Evolutionary conservation across 352 stramenopile species (phyloP), one percentile per base, ranked within the genome.

Genomic region (Blastocystis sp.): DNA sequence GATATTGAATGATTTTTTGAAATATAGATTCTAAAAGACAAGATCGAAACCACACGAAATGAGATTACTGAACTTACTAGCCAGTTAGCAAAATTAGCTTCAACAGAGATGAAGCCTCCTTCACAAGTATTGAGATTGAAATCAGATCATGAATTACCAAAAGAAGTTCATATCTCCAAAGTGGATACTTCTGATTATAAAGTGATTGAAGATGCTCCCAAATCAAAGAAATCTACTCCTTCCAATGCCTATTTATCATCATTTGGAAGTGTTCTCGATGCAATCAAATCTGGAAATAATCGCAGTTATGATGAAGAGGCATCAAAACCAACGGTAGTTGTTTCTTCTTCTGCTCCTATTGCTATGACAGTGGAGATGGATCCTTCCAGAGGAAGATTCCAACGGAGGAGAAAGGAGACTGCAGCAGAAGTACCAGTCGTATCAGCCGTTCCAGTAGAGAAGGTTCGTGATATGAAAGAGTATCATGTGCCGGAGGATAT

Each of bases 401-500:
- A 66, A 42, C 46, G n/a, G 43, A 27, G 71, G 1, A 54, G 58
- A 16, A 83, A 65, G 49, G 61, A 56, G 9, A 24, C 24, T 46
- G 21, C 65, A 19, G 11, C n/a, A 49, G 24, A 77, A 49, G 59
- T 21, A 32, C 24, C 32, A 3, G 24, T n/a, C 5, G 7, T 16
- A 14, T 9, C 21, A 32, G 65, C n/a, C 19, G 43, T 21, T 16
- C 29, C 52, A 37, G 12, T 65, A 4, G 49, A 83, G 49, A 65
- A 66, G 54, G 14, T 27, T 16, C 14, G 71, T 1, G 71, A 83
- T 24, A 83, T 83, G 71, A 83, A 63, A 12, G 71, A 83, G 14
- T 83, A 83, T 27, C 32, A 61, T 24, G 71, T 83, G n/a, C 71
- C 71, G 43, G 58, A 65, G n/a, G 71, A 83, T 16, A 65, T 83